A percentile compares a stretch with the other conserved stretches of the same genome.
phyloP scores from a whole-genome alignment of 225 moss, liverwort and hornwort species.

The Polytrichum commune region DNA sequence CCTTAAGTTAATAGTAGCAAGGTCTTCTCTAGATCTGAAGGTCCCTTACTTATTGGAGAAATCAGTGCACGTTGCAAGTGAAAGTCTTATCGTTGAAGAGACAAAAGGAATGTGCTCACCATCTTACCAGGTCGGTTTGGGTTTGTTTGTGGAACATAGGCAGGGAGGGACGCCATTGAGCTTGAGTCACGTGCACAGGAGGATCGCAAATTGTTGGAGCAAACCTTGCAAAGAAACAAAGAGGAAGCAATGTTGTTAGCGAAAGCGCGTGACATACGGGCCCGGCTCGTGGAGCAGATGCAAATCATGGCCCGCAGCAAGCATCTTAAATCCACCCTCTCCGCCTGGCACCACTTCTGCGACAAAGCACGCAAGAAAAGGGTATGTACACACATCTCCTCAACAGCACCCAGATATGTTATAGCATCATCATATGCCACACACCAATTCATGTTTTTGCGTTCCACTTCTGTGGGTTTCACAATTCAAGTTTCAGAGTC shows the following conservation, averaged over 20 bases:
- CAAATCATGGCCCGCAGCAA: slow-evolving; percentile 59
- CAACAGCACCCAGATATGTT: no score
- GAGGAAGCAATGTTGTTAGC: slow-evolving; percentile 62
- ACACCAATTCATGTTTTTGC: no score
- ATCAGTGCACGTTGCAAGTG: no score
- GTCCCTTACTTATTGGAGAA: no score
- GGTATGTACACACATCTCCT: slow-evolving; percentile 21
- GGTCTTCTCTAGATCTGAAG: no score
- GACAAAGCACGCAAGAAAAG: slow-evolving; percentile 50
- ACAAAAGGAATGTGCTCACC: no score
- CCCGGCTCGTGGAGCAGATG: slow-evolving; percentile 73
- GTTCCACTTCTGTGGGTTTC: no score
- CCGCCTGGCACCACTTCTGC: slow-evolving; percentile 66
- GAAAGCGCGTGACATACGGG: slow-evolving; percentile 69
- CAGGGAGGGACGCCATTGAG: slow-evolving; percentile 63
- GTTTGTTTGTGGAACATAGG: slow-evolving; percentile 37
- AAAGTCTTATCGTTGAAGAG: no score
- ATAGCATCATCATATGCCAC: no score
- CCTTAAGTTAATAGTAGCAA: no score
- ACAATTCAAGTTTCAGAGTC: no score
- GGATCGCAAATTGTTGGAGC: slow-evolving; percentile 61
- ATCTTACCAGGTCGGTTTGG: neutral
- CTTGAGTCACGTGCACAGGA: slow-evolving; percentile 52
- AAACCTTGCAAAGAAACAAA: slow-evolving; percentile 63
- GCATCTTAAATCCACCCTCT: slow-evolving; percentile 46